Base-by-base conservation (phyloP, 1,139 yeast genomes). In the Lodderomyces theae region DNA sequence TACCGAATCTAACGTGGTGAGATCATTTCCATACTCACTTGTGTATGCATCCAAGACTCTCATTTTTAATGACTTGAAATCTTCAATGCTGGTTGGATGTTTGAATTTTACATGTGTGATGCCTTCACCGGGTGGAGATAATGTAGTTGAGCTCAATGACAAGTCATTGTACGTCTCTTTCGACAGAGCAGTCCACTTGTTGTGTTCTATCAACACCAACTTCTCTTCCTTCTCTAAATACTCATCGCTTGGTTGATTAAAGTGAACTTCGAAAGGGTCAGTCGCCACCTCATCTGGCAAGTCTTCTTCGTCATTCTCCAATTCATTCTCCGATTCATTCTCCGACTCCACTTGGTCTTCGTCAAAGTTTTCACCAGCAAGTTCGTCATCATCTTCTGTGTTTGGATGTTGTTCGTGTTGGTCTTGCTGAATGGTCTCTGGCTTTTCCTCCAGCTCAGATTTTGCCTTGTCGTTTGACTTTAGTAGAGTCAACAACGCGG, bases 251-350 rank as follows among this genome's bases (percentile, higher is more conserved):
- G 61, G 69, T 22, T 66, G 62, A 40, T 82, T 85, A 58, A 84
- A 90, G 57, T 90, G 97, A 19, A 64, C 56, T 47, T 86, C 88
- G 52, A 85, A 89, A 0, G 95, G 87, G 58, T 83, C 88, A 3
- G n/a, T 35, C 10, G 39, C 38, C 26, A 50, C 31, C 6, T 48
- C 50, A 15, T 46, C 45, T 3, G 9, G 50, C 51, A 13, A 53
- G 9, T 61, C 69, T 3, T 52, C 63, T 8, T 60, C 68, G 8
- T 57, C 65, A 6, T 56, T 66, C 8, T 56, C 63, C 35, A 62
- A 71, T 35, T 64, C 69, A 19, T 57, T 58, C 8, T 56, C 63
- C 35, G 63, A 71, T 35, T 64, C 69, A 19, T 57, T 58, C 3
- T 51, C 62, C 22, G 51, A 53, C 8, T 60, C 70, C 2, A 32